These are phyloP conservation scores for Piloderma croceum DNA, from an alignment of 768 basidiomycete genomes.

Conservation along the genomic window DNA sequence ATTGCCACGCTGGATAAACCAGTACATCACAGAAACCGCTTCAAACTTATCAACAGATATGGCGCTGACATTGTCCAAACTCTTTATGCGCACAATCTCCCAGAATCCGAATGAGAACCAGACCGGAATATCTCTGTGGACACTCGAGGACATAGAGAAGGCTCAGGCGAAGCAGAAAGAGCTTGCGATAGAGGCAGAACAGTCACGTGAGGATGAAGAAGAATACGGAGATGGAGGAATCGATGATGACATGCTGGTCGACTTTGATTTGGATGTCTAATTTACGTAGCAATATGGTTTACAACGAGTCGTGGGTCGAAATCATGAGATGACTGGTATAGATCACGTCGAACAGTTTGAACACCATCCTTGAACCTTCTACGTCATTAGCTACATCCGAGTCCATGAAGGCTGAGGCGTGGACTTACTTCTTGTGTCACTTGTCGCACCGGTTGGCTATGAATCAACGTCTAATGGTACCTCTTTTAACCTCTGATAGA, in stretches of 20 bases:
- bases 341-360: too few relatives aligned
- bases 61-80: conserved; percentile 89
- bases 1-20: conserved; percentile 97
- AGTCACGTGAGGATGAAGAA: conserved; percentile 47
- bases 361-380: too few relatives aligned
- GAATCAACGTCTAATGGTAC: too few relatives aligned
- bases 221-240: conserved; percentile 64
- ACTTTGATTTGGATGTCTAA: conserved; percentile 39
- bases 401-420: too few relatives aligned
- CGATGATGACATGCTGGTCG: conserved; percentile 54
- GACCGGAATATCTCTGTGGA: conserved; percentile 93
- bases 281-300: too few relatives aligned
- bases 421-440: too few relatives aligned
- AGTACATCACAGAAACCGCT: conserved; percentile 97
- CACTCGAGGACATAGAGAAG: conserved; percentile 83
- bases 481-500: too few relatives aligned
- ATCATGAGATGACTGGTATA: too few relatives aligned
- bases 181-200: conserved; percentile 46
- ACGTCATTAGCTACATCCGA: too few relatives aligned
- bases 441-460: too few relatives aligned
- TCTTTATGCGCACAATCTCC: conserved; percentile 98
- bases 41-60: conserved; percentile 98
- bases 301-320: too few relatives aligned
- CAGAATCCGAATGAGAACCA: conserved; percentile 96
- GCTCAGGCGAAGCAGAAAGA: conserved; percentile 79